phyloP scores from a whole-genome alignment of 257 asterid species.

The Anisodus acutangulus region DNA sequence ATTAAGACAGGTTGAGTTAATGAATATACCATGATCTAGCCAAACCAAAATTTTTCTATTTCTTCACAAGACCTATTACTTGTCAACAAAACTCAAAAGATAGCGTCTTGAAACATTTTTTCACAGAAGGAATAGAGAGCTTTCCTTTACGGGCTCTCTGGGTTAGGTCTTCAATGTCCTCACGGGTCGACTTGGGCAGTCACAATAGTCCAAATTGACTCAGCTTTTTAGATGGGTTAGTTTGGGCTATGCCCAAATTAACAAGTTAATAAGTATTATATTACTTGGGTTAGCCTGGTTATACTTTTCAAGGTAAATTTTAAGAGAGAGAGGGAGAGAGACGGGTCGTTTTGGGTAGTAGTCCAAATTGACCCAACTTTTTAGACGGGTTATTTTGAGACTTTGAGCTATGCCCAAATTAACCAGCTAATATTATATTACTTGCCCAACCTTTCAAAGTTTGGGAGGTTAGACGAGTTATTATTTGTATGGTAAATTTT shows the following conservation, averaged over 20 bases:
- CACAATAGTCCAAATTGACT: background rate
- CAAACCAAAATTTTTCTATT: background rate
- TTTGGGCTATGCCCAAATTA: background rate
- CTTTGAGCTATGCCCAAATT: background rate
- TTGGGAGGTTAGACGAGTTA: background rate
- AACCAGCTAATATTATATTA: background rate
- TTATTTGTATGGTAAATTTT: background rate
- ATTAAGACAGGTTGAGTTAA: background rate
- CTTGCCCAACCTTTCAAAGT: background rate
- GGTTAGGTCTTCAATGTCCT: background rate
- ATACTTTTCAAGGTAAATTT: too few relatives aligned
- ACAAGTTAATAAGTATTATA: background rate
- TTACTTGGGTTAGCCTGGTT: background rate
- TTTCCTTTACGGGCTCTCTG: background rate
- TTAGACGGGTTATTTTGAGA: background rate
- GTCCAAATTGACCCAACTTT: background rate
- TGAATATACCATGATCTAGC: background rate
- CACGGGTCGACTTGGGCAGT: background rate
- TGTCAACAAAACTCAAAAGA: background rate
- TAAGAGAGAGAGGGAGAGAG: too few relatives aligned
- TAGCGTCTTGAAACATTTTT: background rate
- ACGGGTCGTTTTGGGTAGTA: too few relatives aligned
- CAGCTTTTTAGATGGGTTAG: background rate
- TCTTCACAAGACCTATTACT: background rate
- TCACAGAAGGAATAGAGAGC: background rate